Percentiles rank a stretch among this genome's conserved stretches.
Evolutionary conservation across 768 basidiomycete genomes (phyloP).

Genomic region (Obba rivulosa): DNA sequence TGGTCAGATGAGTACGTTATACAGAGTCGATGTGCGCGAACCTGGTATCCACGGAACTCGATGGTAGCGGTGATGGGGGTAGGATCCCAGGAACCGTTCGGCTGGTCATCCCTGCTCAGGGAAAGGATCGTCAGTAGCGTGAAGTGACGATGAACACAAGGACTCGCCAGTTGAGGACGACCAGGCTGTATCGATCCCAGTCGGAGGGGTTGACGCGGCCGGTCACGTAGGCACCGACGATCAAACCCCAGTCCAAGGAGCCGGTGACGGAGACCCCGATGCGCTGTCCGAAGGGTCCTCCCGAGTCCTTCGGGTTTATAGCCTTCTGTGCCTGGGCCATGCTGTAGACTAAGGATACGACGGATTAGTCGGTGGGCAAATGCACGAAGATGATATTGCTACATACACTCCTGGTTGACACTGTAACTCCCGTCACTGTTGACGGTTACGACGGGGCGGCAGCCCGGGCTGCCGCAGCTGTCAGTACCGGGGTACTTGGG

Average conservation of each 20-base stretch:
- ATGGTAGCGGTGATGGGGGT: constrained; percentile 53
- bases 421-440: constrained; percentile 59
- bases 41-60: constrained; percentile 60
- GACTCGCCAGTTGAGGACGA: constrained; percentile 61
- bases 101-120: constrained; percentile 38
- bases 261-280: constrained; percentile 63
- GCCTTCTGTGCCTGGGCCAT: constrained; percentile 77
- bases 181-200: constrained; percentile 62
- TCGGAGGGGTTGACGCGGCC: constrained; percentile 46
- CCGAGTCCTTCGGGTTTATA: constrained; percentile 59
- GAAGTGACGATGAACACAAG: background rate
- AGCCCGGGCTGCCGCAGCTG: constrained; percentile 56
- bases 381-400: background rate
- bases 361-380: background rate
- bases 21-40: constrained; percentile 16
- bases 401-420: constrained; percentile 69
- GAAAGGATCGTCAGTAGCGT: background rate
- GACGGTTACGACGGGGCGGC: constrained; percentile 62
- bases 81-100: constrained; percentile 49
- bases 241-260: constrained; percentile 47
- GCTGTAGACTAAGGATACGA: constrained; percentile 43
- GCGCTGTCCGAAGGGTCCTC: constrained; percentile 65
- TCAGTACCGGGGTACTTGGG: constrained; percentile 60
- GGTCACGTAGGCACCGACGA: constrained; percentile 64
- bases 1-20: background rate